These are phyloP conservation scores for Pseudozyma hubeiensis DNA, from an alignment of 1,284 basidiomycete species.

Conservation along the genomic window DNA sequence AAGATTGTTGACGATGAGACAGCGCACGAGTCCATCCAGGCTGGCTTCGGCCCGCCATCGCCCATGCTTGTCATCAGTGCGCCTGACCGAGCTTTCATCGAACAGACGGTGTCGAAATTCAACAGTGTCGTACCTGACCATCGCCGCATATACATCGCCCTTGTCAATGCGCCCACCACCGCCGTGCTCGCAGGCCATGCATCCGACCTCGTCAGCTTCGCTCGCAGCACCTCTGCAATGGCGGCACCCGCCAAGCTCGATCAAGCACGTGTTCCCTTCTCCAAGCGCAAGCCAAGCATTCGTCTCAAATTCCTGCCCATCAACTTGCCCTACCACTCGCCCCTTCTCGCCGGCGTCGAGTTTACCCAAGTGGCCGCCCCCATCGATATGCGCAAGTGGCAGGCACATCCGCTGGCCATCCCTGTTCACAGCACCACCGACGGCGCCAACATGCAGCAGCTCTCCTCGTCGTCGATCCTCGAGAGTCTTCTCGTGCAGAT, in stretches of 20 bases:
- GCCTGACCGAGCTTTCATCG: slow-evolving; percentile 73
- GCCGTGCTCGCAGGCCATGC: slow-evolving; percentile 93
- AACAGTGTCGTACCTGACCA: slow-evolving; percentile 78
- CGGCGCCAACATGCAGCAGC: slow-evolving; percentile 49
- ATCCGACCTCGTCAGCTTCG: slow-evolving; percentile 88
- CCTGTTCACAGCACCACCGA: slow-evolving; percentile 89
- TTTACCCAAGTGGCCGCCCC: slow-evolving; percentile 68
- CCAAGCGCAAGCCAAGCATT: slow-evolving; percentile 93
- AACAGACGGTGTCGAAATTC: slow-evolving; percentile 84
- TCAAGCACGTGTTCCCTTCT: slow-evolving; percentile 88
- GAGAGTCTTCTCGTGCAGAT: slow-evolving; percentile 75
- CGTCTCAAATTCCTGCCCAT: slow-evolving; percentile 92
- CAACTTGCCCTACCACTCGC: slow-evolving; percentile 93
- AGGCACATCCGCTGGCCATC: slow-evolving; percentile 78
- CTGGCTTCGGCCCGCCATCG: slow-evolving; percentile 72
- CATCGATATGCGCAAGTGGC: slow-evolving; percentile 75
- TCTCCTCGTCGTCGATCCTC: slow-evolving; percentile 39
- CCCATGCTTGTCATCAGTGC: slow-evolving; percentile 93
- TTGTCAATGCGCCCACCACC: slow-evolving; percentile 88
- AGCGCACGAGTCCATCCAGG: not conserved
- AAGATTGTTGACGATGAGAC: not conserved
- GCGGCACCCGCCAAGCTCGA: slow-evolving; percentile 86
- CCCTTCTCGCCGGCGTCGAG: slow-evolving; percentile 80
- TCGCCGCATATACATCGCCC: slow-evolving; percentile 85
- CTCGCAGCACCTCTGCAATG: slow-evolving; percentile 86